Percentiles rank a stretch among this genome's conserved stretches.
These are phyloP conservation scores for Naganishia vaughanmartiniae DNA, from an alignment of 768 basidiomycete species.

Conservation along the genomic window DNA sequence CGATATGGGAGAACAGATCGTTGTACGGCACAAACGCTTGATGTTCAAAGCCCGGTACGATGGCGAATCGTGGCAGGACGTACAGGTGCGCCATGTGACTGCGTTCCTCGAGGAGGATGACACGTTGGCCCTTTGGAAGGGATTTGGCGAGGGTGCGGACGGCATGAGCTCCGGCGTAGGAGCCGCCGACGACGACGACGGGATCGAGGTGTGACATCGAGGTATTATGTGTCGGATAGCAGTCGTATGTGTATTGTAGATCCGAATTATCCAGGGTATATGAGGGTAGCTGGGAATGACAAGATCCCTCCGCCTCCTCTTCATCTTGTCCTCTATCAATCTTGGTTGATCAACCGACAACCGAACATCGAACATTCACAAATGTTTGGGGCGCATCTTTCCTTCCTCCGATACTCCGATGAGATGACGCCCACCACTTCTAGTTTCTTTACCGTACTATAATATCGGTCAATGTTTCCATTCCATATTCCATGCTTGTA, in stretches of 20 bases:
- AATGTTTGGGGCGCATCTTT: background rate
- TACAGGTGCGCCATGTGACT: constrained; percentile 32
- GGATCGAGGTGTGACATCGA: constrained; percentile 22
- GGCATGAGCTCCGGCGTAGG: constrained; percentile 31
- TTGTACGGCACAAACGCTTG: constrained; percentile 50
- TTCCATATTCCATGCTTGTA: background rate
- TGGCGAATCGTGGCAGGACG: constrained; percentile 43
- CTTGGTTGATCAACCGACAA: too few relatives aligned
- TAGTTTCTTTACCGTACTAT: too few relatives aligned
- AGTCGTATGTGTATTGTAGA: background rate
- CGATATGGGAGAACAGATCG: constrained; percentile 31
- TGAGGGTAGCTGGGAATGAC: background rate
- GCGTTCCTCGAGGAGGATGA: constrained; percentile 32
- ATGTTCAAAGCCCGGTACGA: constrained; percentile 40
- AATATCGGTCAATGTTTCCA: background rate
- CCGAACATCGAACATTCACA: background rate
- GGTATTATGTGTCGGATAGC: too few relatives aligned
- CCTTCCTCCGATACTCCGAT: background rate
- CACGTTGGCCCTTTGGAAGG: constrained; percentile 14
- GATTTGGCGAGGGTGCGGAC: constrained; percentile 26
- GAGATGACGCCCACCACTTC: background rate
- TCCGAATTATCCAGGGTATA: background rate
- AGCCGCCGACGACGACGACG: constrained; percentile 33
- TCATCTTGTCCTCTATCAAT: background rate
- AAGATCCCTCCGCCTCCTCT: background rate